phyloP scores from a whole-genome alignment of 371 early-diverging fungal genomes.

The Entomophthora muscae region DNA sequence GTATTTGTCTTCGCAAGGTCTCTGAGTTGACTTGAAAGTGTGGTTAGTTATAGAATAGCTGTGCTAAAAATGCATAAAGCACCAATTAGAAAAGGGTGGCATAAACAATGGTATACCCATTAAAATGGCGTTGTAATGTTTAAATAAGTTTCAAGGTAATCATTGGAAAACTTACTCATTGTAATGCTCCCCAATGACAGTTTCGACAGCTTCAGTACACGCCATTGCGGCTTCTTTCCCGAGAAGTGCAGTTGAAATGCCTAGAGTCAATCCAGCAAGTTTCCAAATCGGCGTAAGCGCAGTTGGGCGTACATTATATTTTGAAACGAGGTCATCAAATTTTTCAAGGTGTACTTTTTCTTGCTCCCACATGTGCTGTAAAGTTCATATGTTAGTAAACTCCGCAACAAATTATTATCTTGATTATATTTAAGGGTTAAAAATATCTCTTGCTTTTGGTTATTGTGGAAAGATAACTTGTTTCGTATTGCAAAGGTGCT shows the following conservation, averaged over 20 bases:
- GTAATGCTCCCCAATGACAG: slow-evolving; percentile 91
- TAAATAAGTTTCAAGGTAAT: background rate
- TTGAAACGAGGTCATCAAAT: slow-evolving; percentile 54
- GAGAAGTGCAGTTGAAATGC: slow-evolving; percentile 70
- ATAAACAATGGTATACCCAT: no score
- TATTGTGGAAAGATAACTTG: no score
- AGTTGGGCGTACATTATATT: slow-evolving; percentile 72
- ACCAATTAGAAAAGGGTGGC: no score
- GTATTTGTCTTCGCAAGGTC: slow-evolving; percentile 46
- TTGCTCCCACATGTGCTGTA: slow-evolving; percentile 86
- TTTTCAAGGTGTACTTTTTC: slow-evolving; percentile 64
- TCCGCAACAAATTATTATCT: background rate
- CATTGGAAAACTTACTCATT: slow-evolving; percentile 41
- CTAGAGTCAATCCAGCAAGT: slow-evolving; percentile 70
- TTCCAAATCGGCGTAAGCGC: slow-evolving; percentile 74
- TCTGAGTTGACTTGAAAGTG: slow-evolving; percentile 43
- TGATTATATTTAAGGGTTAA: no score
- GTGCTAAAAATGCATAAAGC: no score
- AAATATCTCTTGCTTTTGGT: no score
- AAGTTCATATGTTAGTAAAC: background rate
- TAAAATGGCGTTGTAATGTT: no score
- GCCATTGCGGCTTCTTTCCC: slow-evolving; percentile 95
- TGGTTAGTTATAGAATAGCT: no score
- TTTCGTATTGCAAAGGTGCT: no score
- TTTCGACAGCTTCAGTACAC: slow-evolving; percentile 95